Base-by-base conservation (phyloP, 2,329 filamentous ascomycete genomes). In the Trichoderma afroharzianum region DNA sequence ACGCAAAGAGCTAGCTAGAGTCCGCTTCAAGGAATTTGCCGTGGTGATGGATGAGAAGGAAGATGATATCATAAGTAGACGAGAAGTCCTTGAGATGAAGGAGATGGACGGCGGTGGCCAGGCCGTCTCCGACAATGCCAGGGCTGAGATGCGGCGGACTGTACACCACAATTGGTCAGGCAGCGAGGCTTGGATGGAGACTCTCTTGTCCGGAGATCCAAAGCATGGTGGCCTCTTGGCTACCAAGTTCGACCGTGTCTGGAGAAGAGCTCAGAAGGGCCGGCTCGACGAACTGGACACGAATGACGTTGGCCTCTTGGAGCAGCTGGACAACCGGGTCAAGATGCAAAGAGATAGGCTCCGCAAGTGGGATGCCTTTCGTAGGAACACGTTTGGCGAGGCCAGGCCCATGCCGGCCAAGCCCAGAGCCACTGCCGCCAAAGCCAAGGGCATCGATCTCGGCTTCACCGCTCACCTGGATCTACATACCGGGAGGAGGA, bases 141-240 rank as follows among this genome's bases (percentile, higher is more conserved):
- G 82, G 58, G 75, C 80, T 0, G 83, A 88, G 50, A 82, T 93
- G 71, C 86, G 90, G 75, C 88, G 87, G 55, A 85, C 87, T 3
- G 82, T 94, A 33, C 85, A 87, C 43, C 90, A 90, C 73, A 93
- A 94, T 75, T 97, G 94, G 94, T 85, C 92, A 15, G 94, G 93
- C 2, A 89, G 91, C 76, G 88, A 91, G 72, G 87, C 88, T 70
- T 95, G 94, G 91, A 86, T 93, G 76, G 87, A 93, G 62, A 85
- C 88, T 2, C 82, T 97, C 24, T 79, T 96, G 0, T 85, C 91
- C 64, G 93, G 93, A 2, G 91, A 93, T 59, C 83, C 83, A 8
- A 81, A 84, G 2, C 83, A 83, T 30, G 87, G 84, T 36, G 91
- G 92, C 72, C 83, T 96, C n/a, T 79, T 97, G 15, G 86, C 86